Base-by-base conservation (phyloP, 139 green algal genomes). In the Astrephomene gubernaculifera region DNA sequence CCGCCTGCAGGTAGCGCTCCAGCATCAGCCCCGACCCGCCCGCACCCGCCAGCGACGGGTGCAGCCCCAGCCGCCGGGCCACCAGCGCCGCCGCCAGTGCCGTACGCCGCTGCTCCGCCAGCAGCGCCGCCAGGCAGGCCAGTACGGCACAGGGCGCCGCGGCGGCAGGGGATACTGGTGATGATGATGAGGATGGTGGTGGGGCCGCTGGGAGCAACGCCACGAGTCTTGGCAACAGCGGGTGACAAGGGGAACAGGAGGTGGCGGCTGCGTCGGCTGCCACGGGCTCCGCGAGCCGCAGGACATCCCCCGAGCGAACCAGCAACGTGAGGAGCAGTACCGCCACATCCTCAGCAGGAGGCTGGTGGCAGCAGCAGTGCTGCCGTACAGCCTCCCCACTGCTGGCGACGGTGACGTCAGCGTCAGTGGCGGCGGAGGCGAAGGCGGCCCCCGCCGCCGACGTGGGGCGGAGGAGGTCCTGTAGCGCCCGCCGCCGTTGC, bases 1-100 rank as follows among this genome's bases (percentile, higher is more conserved):
- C 31, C 52, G 72, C 72, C 31, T 69, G 29, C 21, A 82, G 57
- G 53, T 71, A 82, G 2, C 54, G 27, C 38, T 71, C 74, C 6
- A 82, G 36, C 5, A 82, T 3, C 29, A 57, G 0, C 0, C 43
- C 4, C 2, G 54, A 57, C 17, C 54, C 74, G 29, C 38, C 39
- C 1, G 54, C 74, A 5, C 12, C 39, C n/a, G 53, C 74, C 39
- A 82, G 25, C 14, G 74, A 25, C 0, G 74, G 74, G 54, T 82
- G 74, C 57, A 82, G 57, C 29, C 39, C 36, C 38, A 82, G 53
- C 54, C 74, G 38, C 38, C 74, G 25, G 5, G 74, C 38, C 4
- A 60, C 54, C 38, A 82, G 36, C 54, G 29, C 74, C 36, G 74
- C 74, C 27, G 54, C 74, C 54, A 54, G 25, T 3, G 31, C 74